Conservation (phyloP, 768 basidiomycete genomes). For the Lactarius trivialis region DNA sequence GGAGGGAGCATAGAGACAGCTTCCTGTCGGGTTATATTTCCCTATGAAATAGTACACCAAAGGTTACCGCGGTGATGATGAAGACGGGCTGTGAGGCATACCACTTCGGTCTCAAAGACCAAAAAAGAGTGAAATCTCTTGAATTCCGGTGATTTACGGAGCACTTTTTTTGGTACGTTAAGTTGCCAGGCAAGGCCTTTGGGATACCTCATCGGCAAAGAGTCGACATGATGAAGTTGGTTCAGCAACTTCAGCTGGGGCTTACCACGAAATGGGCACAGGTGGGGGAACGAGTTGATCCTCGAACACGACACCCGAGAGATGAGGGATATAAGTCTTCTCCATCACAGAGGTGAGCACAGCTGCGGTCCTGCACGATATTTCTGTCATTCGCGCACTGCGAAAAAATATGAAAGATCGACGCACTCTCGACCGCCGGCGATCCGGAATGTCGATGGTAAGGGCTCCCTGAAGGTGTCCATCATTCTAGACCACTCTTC, state of each 20-base stretch:
- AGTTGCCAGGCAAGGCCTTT: constrained; percentile 95
- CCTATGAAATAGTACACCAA: constrained; percentile 40
- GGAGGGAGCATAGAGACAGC: constrained; percentile 99
- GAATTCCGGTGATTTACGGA: constrained; percentile 85
- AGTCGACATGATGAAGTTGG: constrained; percentile 4
- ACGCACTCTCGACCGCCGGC: constrained; percentile 79
- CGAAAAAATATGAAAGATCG: neutral
- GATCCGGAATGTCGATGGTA: constrained; percentile 93
- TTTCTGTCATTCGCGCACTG: constrained; percentile 22
- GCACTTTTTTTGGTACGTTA: constrained; percentile 80
- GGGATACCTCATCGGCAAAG: constrained; percentile 64
- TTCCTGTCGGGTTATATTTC: constrained; percentile 93
- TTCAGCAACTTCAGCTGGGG: neutral
- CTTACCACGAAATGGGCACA: constrained; percentile 77
- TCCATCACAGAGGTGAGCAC: constrained; percentile 76
- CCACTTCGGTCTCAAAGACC: constrained; percentile 96
- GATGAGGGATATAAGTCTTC: constrained; percentile 66
- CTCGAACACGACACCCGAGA: constrained; percentile 71
- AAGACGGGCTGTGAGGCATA: constrained; percentile 34
- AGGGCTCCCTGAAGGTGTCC: constrained; percentile 53
- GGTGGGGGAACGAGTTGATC: constrained; percentile 73
- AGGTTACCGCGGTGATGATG: neutral
- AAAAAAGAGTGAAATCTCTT: constrained; percentile 94
- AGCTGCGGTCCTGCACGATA: constrained; percentile 46
- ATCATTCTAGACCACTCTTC: constrained; percentile 78